Conservation (phyloP, 2,329 filamentous ascomycete genomes). For the Aspergillus sergii region DNA sequence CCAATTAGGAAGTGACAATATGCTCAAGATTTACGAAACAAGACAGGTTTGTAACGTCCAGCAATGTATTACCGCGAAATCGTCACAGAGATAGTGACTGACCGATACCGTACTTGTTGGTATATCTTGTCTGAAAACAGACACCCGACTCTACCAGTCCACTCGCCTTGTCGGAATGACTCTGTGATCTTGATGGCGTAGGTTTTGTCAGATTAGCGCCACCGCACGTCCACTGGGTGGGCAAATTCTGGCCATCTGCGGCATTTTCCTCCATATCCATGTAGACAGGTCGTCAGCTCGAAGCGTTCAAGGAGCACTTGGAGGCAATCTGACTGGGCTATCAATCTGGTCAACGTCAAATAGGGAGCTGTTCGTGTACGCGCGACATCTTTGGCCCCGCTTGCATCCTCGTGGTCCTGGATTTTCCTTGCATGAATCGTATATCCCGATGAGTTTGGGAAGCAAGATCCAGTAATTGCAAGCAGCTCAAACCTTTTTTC, state of each 20-base stretch:
- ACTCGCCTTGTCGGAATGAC: background rate
- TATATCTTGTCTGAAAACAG: background rate
- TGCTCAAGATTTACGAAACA: background rate
- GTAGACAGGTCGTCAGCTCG: background rate
- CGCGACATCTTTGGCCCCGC: background rate
- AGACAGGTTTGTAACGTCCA: background rate
- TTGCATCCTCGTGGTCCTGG: background rate
- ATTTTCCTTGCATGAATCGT: background rate
- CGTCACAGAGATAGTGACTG: background rate
- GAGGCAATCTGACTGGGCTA: background rate
- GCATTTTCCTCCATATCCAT: constrained; percentile 3
- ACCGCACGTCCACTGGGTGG: background rate
- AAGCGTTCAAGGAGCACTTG: background rate
- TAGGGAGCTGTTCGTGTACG: background rate
- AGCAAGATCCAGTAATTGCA: background rate
- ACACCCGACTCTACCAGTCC: background rate
- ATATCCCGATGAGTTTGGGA: background rate
- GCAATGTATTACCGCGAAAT: background rate
- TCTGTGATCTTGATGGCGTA: background rate
- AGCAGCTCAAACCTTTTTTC: background rate
- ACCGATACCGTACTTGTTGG: background rate
- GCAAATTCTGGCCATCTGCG: background rate
- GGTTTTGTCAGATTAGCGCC: background rate
- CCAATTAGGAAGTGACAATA: background rate
- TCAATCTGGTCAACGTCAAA: background rate